A percentile compares a stretch with the other conserved stretches of the same genome.
Evolutionary conservation across 2,329 filamentous ascomycete species (phyloP).

Genomic region (Botrytis galanthina): DNA sequence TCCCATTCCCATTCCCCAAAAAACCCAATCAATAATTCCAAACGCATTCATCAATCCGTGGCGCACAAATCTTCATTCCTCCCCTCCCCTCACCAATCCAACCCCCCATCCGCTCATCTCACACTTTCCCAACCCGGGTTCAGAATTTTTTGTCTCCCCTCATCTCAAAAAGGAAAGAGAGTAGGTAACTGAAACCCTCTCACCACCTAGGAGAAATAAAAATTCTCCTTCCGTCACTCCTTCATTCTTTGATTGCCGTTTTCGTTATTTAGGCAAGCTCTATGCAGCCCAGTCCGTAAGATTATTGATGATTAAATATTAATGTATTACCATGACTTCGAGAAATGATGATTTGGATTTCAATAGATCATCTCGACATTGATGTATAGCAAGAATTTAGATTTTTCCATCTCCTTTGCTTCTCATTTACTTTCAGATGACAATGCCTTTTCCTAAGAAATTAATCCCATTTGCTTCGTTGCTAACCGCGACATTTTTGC

Average conservation of each 20-base stretch:
- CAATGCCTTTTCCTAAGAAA: slow-evolving; percentile 14
- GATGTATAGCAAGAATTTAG: neutral
- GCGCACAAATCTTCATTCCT: neutral
- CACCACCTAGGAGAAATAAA: neutral
- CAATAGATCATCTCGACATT: neutral
- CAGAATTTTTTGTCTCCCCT: neutral
- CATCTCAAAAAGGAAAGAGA: neutral
- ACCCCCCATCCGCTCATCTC: neutral
- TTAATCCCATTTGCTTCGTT: neutral
- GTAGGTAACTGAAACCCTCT: neutral
- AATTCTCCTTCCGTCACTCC: neutral
- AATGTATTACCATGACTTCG: neutral
- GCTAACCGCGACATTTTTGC: neutral
- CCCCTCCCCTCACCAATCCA: neutral
- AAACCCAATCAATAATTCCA: neutral
- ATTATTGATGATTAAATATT: neutral
- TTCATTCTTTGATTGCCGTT: neutral
- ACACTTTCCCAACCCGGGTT: neutral
- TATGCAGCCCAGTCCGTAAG: too few relatives aligned
- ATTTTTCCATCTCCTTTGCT: neutral
- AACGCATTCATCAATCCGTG: neutral
- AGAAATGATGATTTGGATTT: neutral
- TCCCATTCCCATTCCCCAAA: neutral
- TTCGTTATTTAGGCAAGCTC: neutral
- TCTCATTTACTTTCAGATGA: neutral